phyloP scores from a whole-genome alignment of 495 filamentous ascomycete genomes.

The Articulospora tetracladia region DNA sequence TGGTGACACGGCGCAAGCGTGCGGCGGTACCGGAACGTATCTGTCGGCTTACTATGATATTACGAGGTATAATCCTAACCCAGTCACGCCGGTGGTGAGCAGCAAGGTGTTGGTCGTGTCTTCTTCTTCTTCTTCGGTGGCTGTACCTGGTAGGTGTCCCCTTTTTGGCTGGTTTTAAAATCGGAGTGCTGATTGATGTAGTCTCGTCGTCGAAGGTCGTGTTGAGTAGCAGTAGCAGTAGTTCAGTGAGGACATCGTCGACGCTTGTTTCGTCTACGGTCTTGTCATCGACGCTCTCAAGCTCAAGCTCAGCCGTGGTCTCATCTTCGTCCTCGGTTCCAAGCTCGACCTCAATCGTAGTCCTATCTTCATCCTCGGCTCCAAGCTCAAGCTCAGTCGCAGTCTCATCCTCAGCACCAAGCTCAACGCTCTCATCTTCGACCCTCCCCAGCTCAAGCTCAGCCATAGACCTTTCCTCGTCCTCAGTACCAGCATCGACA shows the following conservation, averaged over 20 bases:
- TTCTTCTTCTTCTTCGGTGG: neutral
- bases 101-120: neutral
- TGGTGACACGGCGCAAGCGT: slow-evolving; percentile 28
- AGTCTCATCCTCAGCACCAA: too few relatives aligned
- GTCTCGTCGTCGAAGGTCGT: too few relatives aligned
- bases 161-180: too few relatives aligned
- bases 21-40: slow-evolving; percentile 37
- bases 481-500: neutral
- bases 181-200: too few relatives aligned
- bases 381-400: neutral
- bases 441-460: neutral
- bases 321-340: neutral
- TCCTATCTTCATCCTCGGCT: neutral
- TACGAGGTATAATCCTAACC: slow-evolving; percentile 23
- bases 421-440: slow-evolving; percentile 1
- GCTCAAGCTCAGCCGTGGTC: slow-evolving; percentile 1
- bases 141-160: neutral
- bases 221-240: neutral
- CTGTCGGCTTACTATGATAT: slow-evolving; percentile 39
- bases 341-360: neutral
- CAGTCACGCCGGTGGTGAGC: neutral
- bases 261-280: neutral
- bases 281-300: neutral
- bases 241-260: neutral
- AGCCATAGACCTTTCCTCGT: neutral